Evolutionary conservation across 1,139 yeast genomes (phyloP), one percentile per base, ranked within the genome.

Genomic region (Protomyces inouyei): DNA sequence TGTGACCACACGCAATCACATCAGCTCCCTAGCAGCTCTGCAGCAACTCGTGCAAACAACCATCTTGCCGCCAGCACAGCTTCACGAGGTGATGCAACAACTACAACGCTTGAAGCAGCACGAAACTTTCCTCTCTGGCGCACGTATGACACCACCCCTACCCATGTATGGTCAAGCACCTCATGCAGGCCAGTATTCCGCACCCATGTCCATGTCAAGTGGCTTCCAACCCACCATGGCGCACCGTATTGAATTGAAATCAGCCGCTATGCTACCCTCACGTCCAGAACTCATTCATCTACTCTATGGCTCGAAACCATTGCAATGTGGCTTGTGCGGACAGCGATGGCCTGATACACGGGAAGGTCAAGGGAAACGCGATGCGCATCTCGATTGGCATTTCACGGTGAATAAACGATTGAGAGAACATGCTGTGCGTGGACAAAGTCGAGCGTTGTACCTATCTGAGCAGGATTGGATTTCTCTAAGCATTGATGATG

Each of bases 331-430:
- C 18, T 85, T 87, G 21, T 95, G 98, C 76, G 96, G 97, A 38
- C 89, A 88, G 73, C 79, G 99, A 68, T 95, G 92, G 73, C 80
- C 84, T 6, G 82, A 82, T 61, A 83, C 86, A 54, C 78, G 77
- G 1, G 82, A 80, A 61, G 96, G 95, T 1, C 79, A 80, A 18
- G 77, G 75, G 25, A 75, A 73, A 55, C 80, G 87, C 67, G 76
- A 79, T 55, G 79, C 80, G 8, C 98, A 93, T 75, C 78, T 90
- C 70, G 98, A 93, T 76, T 93, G 98, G 98, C 98, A 93, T 78
- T 91, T 91, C 78, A 83, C 98, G 72, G 88, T 90, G 64, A 92
- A 90, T 74, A 88, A 88, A 72, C 86, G 88, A 71, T 78, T 88
- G 60, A 83, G 88, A 57, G 86, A 82, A 52, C 73, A 75, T 32